Evolutionary conservation across 495 filamentous ascomycete species (phyloP), one percentile per base, ranked within the genome.

Genomic region (Trypethelium eluteriae): DNA sequence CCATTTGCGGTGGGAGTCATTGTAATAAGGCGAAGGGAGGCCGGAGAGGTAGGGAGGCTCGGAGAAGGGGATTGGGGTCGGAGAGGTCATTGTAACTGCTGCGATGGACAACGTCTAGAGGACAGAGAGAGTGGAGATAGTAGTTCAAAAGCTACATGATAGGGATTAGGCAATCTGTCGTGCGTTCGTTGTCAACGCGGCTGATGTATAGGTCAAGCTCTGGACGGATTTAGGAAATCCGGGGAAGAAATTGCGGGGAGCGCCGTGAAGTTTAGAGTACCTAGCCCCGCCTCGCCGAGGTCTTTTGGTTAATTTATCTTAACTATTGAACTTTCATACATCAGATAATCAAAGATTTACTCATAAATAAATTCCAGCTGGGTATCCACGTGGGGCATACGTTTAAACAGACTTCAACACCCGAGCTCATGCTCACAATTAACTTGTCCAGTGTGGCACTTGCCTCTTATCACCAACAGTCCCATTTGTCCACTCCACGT

Each of bases 401-500:
- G 25, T 25, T 25, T 25, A 25, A 25, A 25, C 25, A 25, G 0
- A 0, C 25, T 25, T 25, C 25, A 25, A 44, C 41, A 44, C 41
- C 41, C 41, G 14, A 44, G 41, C 6, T 44, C 41, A 25, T 25
- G 25, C 25, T 25, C 41, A 46, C 41, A 53, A 2, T 59, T 66
- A 66, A n/a, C 39, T 64, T 12, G 71, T 69, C 66, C 69, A 72
- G 61, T 75, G 73, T 53, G 72, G 70, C 62, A 74, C 70, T 64
- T 72, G 70, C n/a, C 39, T 62, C 66, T 68, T 66, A 53, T 74
- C 69, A 2, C 70, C 73, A 25, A 67, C 38, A n/a, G 63, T 62
- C 1, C 70, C 70, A 38, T 95, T 91, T 88, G 93, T 94, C 82
- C 95, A 91, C 62, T 78, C 78, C 39, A 93, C 88, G 18, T 59